Percentiles rank a stretch among this genome's conserved stretches.
phyloP scores from a whole-genome alignment of 2,329 filamentous ascomycete species.

The Colletotrichum tropicale region DNA sequence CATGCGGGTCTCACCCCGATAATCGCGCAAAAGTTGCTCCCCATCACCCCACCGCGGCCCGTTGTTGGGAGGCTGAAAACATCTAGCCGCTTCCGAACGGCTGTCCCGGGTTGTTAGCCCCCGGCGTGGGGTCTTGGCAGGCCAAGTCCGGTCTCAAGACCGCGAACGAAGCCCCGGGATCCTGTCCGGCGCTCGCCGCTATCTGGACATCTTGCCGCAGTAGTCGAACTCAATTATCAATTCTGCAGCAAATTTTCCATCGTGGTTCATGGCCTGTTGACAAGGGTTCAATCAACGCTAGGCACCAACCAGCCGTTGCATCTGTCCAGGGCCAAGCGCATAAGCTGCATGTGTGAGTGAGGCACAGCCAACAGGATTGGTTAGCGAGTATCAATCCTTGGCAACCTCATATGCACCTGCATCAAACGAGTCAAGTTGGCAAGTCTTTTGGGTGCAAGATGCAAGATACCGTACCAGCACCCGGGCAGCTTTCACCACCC shows the following conservation, averaged over 20 bases:
- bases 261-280: not conserved
- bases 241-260: not conserved
- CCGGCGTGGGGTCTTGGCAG: not conserved
- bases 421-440: not conserved
- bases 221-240: not conserved
- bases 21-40: not conserved
- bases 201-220: not conserved
- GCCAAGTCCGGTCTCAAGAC: not conserved
- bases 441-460: not conserved
- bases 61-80: not conserved
- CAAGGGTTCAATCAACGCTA: not conserved
- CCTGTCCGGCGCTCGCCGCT: not conserved
- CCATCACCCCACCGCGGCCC: not conserved
- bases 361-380: not conserved
- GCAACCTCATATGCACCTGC: not conserved
- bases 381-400: not conserved
- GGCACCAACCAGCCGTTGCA: not conserved
- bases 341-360: not conserved
- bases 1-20: not conserved
- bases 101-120: not conserved
- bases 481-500: not conserved
- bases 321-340: not conserved
- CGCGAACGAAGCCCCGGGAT: not conserved
- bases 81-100: not conserved
- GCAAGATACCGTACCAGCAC: not conserved